phyloP scores from a whole-genome alignment of 2,329 filamentous ascomycete species.

The Fusarium agapanthi region DNA sequence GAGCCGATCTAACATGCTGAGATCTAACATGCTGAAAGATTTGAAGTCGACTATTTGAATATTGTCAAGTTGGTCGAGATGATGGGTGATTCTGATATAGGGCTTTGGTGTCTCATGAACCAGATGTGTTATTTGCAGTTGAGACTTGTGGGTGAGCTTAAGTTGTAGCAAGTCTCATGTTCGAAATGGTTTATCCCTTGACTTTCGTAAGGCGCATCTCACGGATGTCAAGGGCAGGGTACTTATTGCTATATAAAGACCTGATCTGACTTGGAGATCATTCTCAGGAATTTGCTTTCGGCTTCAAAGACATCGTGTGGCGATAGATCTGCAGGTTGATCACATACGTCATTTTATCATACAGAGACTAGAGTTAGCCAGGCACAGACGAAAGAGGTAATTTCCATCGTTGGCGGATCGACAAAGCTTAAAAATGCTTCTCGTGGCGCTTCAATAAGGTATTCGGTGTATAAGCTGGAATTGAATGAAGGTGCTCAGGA shows the following conservation, averaged over 20 bases:
- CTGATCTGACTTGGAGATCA: background rate
- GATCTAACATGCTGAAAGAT: background rate
- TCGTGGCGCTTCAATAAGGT: background rate
- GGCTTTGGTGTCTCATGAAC: background rate
- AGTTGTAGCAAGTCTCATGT: too few species aligned
- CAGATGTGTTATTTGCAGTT: fast-evolving
- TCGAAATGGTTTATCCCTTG: fast-evolving
- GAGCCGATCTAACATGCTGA: background rate
- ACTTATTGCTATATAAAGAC: background rate
- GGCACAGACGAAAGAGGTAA: background rate
- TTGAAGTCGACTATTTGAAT: too few species aligned
- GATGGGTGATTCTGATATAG: fast-evolving
- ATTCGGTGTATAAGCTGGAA: background rate
- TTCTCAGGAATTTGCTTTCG: background rate
- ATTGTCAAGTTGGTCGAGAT: too few species aligned
- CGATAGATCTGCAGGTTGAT: background rate
- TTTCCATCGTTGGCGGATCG: background rate
- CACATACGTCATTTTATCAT: background rate
- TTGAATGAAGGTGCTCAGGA: background rate
- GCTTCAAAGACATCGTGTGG: background rate
- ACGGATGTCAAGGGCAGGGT: fast-evolving
- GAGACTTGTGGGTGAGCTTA: too few species aligned
- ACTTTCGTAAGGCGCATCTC: fast-evolving
- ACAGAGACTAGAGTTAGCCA: background rate
- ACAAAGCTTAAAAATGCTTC: background rate